phyloP scores from a whole-genome alignment of 108 stramenopile genomes.

The Skeletonema tropicum region DNA sequence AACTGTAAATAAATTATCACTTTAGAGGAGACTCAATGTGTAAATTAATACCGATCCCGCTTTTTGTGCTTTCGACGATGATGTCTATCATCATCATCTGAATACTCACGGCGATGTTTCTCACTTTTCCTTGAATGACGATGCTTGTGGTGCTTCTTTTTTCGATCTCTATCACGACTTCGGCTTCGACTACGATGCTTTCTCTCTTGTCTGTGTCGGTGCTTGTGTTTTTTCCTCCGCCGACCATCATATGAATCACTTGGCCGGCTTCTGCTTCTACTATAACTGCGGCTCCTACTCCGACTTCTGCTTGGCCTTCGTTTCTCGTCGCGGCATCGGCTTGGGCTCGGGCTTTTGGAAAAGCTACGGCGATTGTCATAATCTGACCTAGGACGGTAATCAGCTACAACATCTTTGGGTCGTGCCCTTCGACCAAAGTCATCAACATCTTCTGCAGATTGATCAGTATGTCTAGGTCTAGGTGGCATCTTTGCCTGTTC shows the following conservation, averaged over 20 bases:
- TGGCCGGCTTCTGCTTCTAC: slow-evolving; percentile 1
- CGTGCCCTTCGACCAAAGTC: slow-evolving; percentile 12
- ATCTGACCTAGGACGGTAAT: not conserved
- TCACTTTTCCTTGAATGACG: slow-evolving; percentile 12
- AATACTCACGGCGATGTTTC: slow-evolving; percentile 12
- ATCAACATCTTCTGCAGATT: slow-evolving; percentile 7
- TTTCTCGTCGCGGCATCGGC: not conserved
- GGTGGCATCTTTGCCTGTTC: not conserved
- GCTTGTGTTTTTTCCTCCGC: slow-evolving; percentile 27
- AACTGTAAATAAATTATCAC: not conserved
- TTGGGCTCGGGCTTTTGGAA: slow-evolving; percentile 21
- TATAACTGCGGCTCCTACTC: slow-evolving; percentile 13
- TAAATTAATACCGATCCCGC: not conserved
- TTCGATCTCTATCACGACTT: slow-evolving; percentile 33
- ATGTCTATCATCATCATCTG: slow-evolving; percentile 27
- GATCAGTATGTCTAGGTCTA: not conserved
- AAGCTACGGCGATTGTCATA: not conserved
- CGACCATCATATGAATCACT: slow-evolving; percentile 13
- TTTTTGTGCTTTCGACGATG: not conserved
- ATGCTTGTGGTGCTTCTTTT: slow-evolving; percentile 33
- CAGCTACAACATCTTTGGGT: not conserved
- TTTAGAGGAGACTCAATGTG: not conserved
- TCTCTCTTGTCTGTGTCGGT: slow-evolving; percentile 12
- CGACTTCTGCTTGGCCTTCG: slow-evolving; percentile 9
- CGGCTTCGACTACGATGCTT: slow-evolving; percentile 29